Evolutionary conservation across 768 basidiomycete genomes (phyloP), one percentile per base, ranked within the genome.

Genomic region (Lentinula detonsa): DNA sequence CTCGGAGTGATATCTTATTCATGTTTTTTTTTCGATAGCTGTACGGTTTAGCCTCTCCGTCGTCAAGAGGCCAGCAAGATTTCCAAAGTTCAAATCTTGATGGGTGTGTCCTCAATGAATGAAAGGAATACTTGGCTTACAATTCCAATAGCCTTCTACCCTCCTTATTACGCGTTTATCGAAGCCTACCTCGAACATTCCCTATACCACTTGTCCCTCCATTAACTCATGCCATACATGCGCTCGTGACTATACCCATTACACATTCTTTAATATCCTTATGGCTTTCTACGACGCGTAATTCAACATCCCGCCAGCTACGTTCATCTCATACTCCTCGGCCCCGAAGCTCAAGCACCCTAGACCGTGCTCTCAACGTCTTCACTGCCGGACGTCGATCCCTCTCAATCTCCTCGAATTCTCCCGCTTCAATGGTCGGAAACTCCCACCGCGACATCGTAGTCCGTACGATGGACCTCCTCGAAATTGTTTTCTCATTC

Each of bases 211-310:
- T 96, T 42, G 75, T 84, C 0, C 73, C 87, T 0, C 93, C 95
- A 1, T 74, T 97, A 40, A 86, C 90, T 1, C 90, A 96, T 62
- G 80, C 87, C 59, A 88, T 96, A 45, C 91, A 97, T 68, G 77
- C 85, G 15, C 81, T 97, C 53, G 90, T 95, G 61, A 84, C 81
- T 42, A 82, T 95, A 61, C 95, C 95, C 51, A 77, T 92, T 55
- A 74, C 78, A 40, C 72, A 85, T 11, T 71, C 79, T 54, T 78
- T 88, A 58, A 82, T 78, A 57, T 64, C 76, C 35, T 68, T 81
- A 48, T 93, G 92, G 91, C 83, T 91, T 62, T 67, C 55, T 79
- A 76, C 63, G 72, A 78, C 53, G 75, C 74, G 34, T 72, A 74
- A 40, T 54, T 54, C 53, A 40, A 16, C 53, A 37, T 35, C 18